Conservation (phyloP, 2,329 filamentous ascomycete species). For the Aspergillus versicolor region DNA sequence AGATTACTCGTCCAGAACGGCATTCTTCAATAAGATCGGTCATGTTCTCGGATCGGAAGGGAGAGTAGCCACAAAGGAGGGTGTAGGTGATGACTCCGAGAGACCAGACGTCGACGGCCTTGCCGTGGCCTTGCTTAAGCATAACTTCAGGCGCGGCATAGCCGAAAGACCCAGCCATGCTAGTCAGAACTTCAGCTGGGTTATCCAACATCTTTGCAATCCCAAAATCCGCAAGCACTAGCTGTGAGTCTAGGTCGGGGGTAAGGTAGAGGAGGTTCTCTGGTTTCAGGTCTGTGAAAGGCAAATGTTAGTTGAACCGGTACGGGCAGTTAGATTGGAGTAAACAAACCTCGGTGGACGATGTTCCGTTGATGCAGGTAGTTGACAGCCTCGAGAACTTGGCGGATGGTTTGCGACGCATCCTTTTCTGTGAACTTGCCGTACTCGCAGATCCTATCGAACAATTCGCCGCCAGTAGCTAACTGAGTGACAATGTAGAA, state of each 20-base stretch:
- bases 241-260: slow-evolving; percentile 70
- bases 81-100: slow-evolving; percentile 99
- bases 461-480: slow-evolving; percentile 92
- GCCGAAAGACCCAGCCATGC: slow-evolving; percentile 97
- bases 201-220: slow-evolving; percentile 97
- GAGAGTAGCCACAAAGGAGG: slow-evolving; percentile 94
- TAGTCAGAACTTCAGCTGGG: slow-evolving; percentile 88
- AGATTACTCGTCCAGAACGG: slow-evolving; percentile 76
- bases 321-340: not conserved
- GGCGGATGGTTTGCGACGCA: slow-evolving; percentile 89
- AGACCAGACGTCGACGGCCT: slow-evolving; percentile 99
- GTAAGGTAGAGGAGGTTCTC: slow-evolving; percentile 96
- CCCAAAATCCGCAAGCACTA: slow-evolving; percentile 95
- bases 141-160: slow-evolving; percentile 98
- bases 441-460: slow-evolving; percentile 96
- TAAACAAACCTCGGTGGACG: slow-evolving; percentile 77
- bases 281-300: slow-evolving; percentile 79
- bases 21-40: slow-evolving; percentile 94
- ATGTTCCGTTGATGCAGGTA: slow-evolving; percentile 94
- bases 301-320: slow-evolving; percentile 2
- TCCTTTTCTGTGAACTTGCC: slow-evolving; percentile 99
- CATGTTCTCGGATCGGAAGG: slow-evolving; percentile 92
- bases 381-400: slow-evolving; percentile 88
- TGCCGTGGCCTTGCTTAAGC: slow-evolving; percentile 95
- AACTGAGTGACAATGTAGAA: slow-evolving; percentile 99